Conservation (phyloP, 768 basidiomycete genomes). For the Amanita fuliginea region DNA sequence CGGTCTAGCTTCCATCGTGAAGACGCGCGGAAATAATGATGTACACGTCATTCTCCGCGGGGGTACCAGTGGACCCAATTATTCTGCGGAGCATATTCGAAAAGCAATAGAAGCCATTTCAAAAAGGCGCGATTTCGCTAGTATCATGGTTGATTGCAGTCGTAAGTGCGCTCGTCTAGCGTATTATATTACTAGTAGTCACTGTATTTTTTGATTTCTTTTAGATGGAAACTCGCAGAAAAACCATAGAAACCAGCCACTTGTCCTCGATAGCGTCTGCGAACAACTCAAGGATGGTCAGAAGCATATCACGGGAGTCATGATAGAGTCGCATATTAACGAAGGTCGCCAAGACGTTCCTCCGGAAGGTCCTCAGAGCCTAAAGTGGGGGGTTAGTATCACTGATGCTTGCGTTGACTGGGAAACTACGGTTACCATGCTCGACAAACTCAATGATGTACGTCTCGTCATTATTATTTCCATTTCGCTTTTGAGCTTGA, state of each 20-base stretch:
- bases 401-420: conserved; percentile 91
- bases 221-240: conserved; percentile 93
- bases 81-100: conserved; percentile 56
- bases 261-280: conserved; percentile 62
- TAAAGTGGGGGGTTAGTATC: conserved; percentile 79
- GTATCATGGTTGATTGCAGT: conserved; percentile 84
- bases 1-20: conserved; percentile 90
- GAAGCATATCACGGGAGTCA: conserved; percentile 79
- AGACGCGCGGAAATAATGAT: conserved; percentile 75
- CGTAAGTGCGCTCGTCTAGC: conserved; percentile 32
- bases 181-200: background rate
- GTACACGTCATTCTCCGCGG: conserved; percentile 96
- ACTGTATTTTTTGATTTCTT: background rate
- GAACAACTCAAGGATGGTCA: conserved; percentile 64
- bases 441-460: conserved; percentile 55
- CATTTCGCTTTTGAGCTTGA: background rate
- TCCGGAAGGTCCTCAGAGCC: conserved; percentile 44
- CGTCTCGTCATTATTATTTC: conserved; percentile 7
- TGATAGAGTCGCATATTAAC: conserved; percentile 94
- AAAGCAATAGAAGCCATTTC: conserved; percentile 49
- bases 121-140: conserved; percentile 54
- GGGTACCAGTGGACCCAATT: conserved; percentile 88
- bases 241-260: conserved; percentile 87
- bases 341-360: conserved; percentile 90
- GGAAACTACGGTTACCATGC: conserved; percentile 66